Evolutionary conservation across 768 basidiomycete species (phyloP), one percentile per base, ranked within the genome.

Genomic region (Tephrocybe rancida): DNA sequence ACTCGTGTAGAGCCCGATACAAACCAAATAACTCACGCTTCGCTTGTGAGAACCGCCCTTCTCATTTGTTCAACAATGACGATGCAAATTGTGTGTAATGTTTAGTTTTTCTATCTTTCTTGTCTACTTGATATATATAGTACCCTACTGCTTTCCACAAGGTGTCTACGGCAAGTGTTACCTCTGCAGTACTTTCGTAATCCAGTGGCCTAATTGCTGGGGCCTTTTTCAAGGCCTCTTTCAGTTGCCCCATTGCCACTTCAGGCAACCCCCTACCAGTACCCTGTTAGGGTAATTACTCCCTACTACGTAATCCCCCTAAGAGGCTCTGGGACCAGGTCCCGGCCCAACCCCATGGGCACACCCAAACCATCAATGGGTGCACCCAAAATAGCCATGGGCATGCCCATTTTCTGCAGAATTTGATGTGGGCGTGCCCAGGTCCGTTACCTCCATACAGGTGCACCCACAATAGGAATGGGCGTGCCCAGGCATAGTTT

Each of bases 1-100:
- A 11, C 2, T 6, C 44, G n/a, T 57, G 25, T 59, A 68, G 2
- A 70, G 18, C 1, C 54, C 1, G 56, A 34, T 64, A 69, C 0
- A 73, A 39, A 0, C 71, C 62, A 56, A 66, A 72, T 0, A 73
- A 52, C n/a, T 70, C 64, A 2, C 69, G 45, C 48, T 73, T 71
- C 0, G 61, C 38, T 16, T 68, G 65, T 1, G 48, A 61, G 38
- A 54, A 73, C 30, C n/a, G 41, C 3, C n/a, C 69, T 62, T 34
- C 63, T 64, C 56, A 19, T 77, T 38, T 14, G 13, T 48, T 39
- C n/a, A 48, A 14, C 3, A 24, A 37, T 7, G 38, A 37, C n/a
- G 47, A 48, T 7, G 34, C 35, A 3, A 48, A 13, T 18, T 24
- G 25, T 4, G 35, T 24, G 22, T 35, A 48, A 3, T 24, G 25